phyloP scores from a whole-genome alignment of 257 asterid species.

The Euphrasia confusa region DNA sequence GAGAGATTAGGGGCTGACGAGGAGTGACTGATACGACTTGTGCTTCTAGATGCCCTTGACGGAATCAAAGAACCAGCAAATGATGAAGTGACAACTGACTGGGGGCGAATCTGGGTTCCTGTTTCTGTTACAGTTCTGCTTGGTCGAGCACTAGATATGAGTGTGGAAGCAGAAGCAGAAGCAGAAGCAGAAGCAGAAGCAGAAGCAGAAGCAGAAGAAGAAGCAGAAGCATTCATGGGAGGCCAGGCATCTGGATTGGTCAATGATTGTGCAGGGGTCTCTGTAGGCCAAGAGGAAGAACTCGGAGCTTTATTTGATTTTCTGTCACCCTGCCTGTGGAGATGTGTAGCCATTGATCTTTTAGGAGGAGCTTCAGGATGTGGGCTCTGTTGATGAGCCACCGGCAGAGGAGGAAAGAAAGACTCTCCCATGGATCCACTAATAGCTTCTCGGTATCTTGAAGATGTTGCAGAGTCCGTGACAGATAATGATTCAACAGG shows the following conservation, averaged over 20 bases:
- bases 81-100: constrained; percentile 34
- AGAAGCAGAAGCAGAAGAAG: constrained; percentile 47
- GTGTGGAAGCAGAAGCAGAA: constrained; percentile 44
- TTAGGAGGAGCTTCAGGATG: constrained; percentile 35
- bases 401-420: constrained; percentile 77
- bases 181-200: constrained; percentile 41
- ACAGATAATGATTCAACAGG: constrained; percentile 50
- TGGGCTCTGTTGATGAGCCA: constrained; percentile 56
- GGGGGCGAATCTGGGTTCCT: constrained; percentile 44
- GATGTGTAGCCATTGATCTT: constrained; percentile 68
- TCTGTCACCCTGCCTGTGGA: constrained; percentile 45
- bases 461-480: constrained; percentile 49
- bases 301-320: constrained; percentile 35
- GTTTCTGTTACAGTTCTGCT: constrained; percentile 32
- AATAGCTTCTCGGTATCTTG: constrained; percentile 77
- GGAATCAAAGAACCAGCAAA: constrained; percentile 42
- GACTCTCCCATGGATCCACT: constrained; percentile 59
- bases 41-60: constrained; percentile 46
- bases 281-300: constrained; percentile 49
- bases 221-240: constrained; percentile 33
- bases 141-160: constrained; percentile 47
- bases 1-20: constrained; percentile 81
- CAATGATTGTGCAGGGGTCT: constrained; percentile 34
- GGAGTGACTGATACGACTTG: constrained; percentile 52
- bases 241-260: constrained; percentile 56